Conservation (phyloP, 2,329 filamentous ascomycete genomes). For the Trichophyton verrucosum region DNA sequence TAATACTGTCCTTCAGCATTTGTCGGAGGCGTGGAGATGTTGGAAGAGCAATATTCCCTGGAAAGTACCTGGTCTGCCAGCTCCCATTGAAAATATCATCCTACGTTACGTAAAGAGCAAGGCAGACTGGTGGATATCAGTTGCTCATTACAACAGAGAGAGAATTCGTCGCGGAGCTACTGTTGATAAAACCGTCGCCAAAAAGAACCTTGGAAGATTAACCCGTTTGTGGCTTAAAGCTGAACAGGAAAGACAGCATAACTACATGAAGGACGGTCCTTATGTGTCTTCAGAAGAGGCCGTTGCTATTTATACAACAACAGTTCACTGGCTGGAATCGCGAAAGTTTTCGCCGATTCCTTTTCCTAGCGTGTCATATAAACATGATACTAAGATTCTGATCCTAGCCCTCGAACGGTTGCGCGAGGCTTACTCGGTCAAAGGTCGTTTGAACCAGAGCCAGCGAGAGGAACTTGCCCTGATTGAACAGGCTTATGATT, state of each 20-base stretch:
- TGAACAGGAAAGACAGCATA: conserved; percentile 96
- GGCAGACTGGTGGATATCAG: conserved; percentile 99
- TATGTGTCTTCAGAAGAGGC: conserved; percentile 98
- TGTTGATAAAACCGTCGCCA: conserved; percentile 97
- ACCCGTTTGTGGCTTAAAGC: conserved; percentile 95
- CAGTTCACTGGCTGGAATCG: conserved; percentile 96
- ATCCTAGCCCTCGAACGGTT: conserved; percentile 89
- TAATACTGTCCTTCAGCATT: conserved; percentile 90
- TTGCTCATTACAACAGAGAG: conserved; percentile 97
- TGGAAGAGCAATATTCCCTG: conserved; percentile 99
- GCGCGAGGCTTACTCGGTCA: conserved; percentile 92
- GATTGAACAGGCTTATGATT: conserved; percentile 97
- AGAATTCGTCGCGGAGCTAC: conserved; percentile 92
- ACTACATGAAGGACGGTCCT: conserved; percentile 98
- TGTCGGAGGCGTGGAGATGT: conserved; percentile 97
- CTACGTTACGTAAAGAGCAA: conserved; percentile 97
- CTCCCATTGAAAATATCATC: conserved; percentile 97
- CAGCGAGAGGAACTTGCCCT: conserved; percentile 92
- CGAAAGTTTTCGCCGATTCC: conserved; percentile 97
- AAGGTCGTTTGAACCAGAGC: conserved; percentile 90
- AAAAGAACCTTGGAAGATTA: conserved; percentile 93
- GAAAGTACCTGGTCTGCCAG: conserved; percentile 94
- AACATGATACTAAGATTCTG: conserved; percentile 97
- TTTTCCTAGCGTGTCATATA: conserved; percentile 97
- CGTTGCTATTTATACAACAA: conserved; percentile 96